Evolutionary conservation across 2,329 filamentous ascomycete species (phyloP), one percentile per base, ranked within the genome.

Genomic region (Hypocreales sp.): DNA sequence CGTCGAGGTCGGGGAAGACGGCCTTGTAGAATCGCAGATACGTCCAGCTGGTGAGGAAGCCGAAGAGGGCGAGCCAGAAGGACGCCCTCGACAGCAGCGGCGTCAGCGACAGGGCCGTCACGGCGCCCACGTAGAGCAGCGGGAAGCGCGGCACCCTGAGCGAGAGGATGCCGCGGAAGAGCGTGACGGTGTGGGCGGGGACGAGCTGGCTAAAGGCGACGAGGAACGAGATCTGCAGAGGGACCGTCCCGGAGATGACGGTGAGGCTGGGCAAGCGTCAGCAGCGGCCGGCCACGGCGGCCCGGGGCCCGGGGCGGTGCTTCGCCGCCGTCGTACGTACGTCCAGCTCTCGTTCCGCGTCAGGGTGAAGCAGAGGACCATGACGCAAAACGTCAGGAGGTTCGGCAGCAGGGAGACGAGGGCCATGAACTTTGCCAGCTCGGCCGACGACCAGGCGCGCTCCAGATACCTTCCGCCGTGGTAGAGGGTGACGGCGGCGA

Each of bases 171-270:
- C 84, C 84, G 37, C 79, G 79, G 59, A 93, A 87, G 32, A 98
- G 71, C 5, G 87, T 90, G 28, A 95, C 87, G 8, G 90, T 98
- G 53, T 98, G 90, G 35, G 93, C 86, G 14, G 90, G 90, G 20
- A 95, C 79, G 26, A 98, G 80, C 55, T 98, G 90, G 57, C 92
- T 95, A 57, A 95, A 93, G 29, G 87, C 82, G 42, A 95, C 82
- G 35, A 98, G 79, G 59, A 95, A 95, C 35, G 80, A 77, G 25
- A 90, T 84, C 53, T 94, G 87, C 31, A 94, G 64, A 11, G 86
- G 75, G 36, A 93, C 77, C 30, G 84, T 86, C 40, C 90, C 90
- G 40, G 80, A 81, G 46, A 95, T 81, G 36, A 80, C 77, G 24
- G 79, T 84, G 25, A 81, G 56, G 28, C 79, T 90, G 43, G 11